phyloP scores from a whole-genome alignment of 106 monocot species.

The Triglochin maritima region DNA sequence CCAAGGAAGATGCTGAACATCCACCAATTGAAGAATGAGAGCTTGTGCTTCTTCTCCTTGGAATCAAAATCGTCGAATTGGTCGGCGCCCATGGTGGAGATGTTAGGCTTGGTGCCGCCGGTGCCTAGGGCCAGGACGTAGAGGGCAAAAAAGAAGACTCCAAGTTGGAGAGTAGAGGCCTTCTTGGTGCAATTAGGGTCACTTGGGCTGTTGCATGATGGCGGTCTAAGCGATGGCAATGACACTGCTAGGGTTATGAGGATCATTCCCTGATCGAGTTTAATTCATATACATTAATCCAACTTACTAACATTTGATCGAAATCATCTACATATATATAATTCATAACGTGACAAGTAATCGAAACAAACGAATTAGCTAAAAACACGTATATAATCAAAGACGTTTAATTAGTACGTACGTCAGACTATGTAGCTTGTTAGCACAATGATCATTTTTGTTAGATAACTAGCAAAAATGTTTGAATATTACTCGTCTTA shows the following conservation, averaged over 20 bases:
- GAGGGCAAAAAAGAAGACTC: conserved; percentile 61
- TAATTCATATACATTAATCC: neutral
- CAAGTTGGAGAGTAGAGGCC: conserved; percentile 41
- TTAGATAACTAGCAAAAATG: no score
- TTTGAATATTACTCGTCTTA: no score
- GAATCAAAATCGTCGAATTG: conserved; percentile 73
- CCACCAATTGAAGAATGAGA: conserved; percentile 99
- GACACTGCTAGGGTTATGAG: conserved; percentile 55
- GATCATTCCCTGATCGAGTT: conserved; percentile 45
- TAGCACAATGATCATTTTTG: no score
- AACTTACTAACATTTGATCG: no score
- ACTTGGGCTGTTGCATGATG: conserved; percentile 22
- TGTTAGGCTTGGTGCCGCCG: conserved; percentile 85
- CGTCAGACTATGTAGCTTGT: no score
- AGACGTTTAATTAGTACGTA: no score
- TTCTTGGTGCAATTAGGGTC: conserved; percentile 26
- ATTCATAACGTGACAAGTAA: no score
- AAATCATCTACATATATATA: no score
- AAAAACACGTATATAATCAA: no score
- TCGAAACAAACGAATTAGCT: no score
- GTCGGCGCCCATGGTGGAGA: conserved; percentile 81
- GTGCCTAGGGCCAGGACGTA: conserved; percentile 67
- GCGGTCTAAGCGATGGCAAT: conserved; percentile 47
- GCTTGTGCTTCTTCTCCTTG: conserved; percentile 50
- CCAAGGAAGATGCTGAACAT: conserved; percentile 88